Evolutionary conservation across 306 rosid genomes (phyloP), one percentile per base, ranked within the genome.

Genomic region (Geum urbanum): DNA sequence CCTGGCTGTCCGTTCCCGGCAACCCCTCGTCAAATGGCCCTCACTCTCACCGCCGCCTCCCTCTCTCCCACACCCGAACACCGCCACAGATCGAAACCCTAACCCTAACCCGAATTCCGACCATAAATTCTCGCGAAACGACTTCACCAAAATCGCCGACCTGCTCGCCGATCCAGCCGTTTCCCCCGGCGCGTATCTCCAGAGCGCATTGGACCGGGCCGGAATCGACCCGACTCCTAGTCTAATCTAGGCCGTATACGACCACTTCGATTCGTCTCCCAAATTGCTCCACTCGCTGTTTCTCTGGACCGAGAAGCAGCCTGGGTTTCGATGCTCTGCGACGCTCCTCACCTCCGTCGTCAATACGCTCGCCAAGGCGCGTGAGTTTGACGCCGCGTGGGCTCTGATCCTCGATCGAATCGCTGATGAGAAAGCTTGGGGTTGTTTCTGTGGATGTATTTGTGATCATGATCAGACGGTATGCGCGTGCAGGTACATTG

Each of bases 391-490:
- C 19, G 73, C 86, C 0, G 91, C 88, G 8, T 92, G 98, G 98
- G 79, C 76, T 48, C 65, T 90, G 68, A 70, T 92, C 72, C 82
- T 79, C 20, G 79, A 66, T 68, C 73, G 69, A 53, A 63, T 81
- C 15, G 67, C 68, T 61, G 74, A 81, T 12, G 82, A 69, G 20
- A 82, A 82, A 49, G 54, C 74, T 63, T 7, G 27, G 13, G 0
- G 76, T 86, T 84, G 89, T 92, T 73, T 76, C 96, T 1, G 76
- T 52, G 9, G 85, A 78, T 9, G 83, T 88, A 0, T 89, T 92
- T 56, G 91, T 86, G 50, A 75, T 78, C 80, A 76, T 92, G 88
- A 90, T 92, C 83, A 88, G 97, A 64, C 84, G 97, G 44, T 92
- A 92, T 49, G 74, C 91, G 3, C 90, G 89, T 4, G 96, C 91